phyloP scores from a whole-genome alignment of 768 basidiomycete genomes.

The Cystoderma amianthinum region DNA sequence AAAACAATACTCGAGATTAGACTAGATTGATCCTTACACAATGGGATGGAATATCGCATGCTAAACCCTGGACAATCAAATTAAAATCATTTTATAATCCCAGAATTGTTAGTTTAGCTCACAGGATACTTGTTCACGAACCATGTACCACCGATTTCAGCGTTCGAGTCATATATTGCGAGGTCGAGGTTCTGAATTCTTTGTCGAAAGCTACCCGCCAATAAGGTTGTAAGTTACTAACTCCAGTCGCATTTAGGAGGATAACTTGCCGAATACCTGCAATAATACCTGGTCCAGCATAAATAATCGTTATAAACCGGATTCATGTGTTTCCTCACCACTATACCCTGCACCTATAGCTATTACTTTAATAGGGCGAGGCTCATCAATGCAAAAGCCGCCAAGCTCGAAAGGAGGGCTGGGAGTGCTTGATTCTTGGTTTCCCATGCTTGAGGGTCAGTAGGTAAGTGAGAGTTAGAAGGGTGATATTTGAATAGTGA shows the following conservation, averaged over 20 bases:
- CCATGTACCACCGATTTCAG: constrained; percentile 62
- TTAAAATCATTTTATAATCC: no score
- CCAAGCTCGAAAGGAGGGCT: constrained; percentile 22
- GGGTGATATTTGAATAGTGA: no score
- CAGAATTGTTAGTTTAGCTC: constrained; percentile 12
- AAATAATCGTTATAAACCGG: neutral
- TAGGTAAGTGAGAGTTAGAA: no score
- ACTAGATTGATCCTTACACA: constrained; percentile 23
- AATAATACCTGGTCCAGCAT: constrained; percentile 28
- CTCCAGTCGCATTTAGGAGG: no score
- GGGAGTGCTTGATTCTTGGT: no score
- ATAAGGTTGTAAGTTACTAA: no score
- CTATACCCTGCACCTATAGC: constrained; percentile 55
- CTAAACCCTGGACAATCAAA: constrained; percentile 32
- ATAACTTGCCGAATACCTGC: constrained; percentile 44
- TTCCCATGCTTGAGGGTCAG: no score
- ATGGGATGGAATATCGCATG: constrained; percentile 59
- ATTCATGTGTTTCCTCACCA: constrained; percentile 22
- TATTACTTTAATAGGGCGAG: constrained; percentile 46
- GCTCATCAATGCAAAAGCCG: constrained; percentile 43
- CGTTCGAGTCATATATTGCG: constrained; percentile 52
- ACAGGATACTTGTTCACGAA: constrained; percentile 49
- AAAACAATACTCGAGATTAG: neutral
- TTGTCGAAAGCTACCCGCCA: constrained; percentile 40
- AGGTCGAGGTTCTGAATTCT: constrained; percentile 45